A percentile compares a stretch with the other conserved stretches of the same genome.
Evolutionary conservation across 1,139 yeast species (phyloP).

Genomic region (Saccharomyces hybrid): DNA sequence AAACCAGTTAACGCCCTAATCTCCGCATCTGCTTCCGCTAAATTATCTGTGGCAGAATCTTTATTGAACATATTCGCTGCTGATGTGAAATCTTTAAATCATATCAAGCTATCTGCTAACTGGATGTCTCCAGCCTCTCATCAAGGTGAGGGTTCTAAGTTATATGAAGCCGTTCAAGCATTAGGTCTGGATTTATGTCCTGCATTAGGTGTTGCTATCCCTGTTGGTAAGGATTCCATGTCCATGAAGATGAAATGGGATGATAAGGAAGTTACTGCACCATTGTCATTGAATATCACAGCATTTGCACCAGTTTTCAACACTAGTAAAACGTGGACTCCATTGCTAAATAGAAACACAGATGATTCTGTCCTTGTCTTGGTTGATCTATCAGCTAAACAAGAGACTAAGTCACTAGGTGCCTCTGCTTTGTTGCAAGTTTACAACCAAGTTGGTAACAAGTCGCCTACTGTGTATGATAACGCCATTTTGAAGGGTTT

Average conservation of each 20-base stretch:
- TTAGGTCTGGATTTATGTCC: conserved; percentile 94
- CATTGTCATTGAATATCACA: conserved; percentile 84
- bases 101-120: conserved; percentile 86
- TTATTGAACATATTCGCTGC: conserved; percentile 85
- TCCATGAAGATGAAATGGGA: conserved; percentile 99
- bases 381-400: conserved; percentile 71
- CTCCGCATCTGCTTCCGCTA: conserved; percentile 92
- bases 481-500: conserved; percentile 56
- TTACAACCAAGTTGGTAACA: conserved; percentile 75
- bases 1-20: conserved; percentile 86
- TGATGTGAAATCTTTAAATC: conserved; percentile 66
- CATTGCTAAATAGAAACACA: conserved; percentile 50
- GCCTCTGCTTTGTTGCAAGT: conserved; percentile 96
- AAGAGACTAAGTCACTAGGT: conserved; percentile 56
- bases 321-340: conserved; percentile 94
- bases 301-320: conserved; percentile 84
- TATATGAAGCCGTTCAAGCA: conserved; percentile 96
- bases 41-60: conserved; percentile 94
- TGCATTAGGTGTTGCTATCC: conserved; percentile 81
- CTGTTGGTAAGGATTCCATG: conserved; percentile 99
- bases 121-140: conserved; percentile 99
- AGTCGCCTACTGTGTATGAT: conserved; percentile 78
- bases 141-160: conserved; percentile 89
- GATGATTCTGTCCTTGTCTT: conserved; percentile 60
- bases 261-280: conserved; percentile 86